phyloP scores from a whole-genome alignment of 2,329 filamentous ascomycete genomes.

The Colletotrichum incanum region DNA sequence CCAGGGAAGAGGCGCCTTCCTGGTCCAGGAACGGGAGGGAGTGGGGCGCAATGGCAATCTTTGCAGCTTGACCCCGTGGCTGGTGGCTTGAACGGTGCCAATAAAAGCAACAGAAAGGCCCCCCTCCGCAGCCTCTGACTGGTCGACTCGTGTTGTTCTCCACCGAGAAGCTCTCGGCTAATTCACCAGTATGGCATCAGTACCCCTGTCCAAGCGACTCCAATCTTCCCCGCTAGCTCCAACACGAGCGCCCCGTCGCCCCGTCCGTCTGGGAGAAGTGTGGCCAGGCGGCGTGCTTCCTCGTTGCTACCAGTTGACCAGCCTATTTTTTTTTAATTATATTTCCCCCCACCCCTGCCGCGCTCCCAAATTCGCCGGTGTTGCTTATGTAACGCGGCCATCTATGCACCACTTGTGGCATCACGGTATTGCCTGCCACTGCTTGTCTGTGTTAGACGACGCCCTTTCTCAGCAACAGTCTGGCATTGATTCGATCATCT shows the following conservation, averaged over 20 bases:
- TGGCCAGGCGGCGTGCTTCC: neutral
- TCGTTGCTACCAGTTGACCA: neutral
- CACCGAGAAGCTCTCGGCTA: slow-evolving; percentile 43
- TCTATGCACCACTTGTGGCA: no score
- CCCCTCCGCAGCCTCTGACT: slow-evolving; percentile 8
- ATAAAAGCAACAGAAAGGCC: slow-evolving; percentile 13
- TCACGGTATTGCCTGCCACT: no score
- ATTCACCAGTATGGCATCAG: slow-evolving; percentile 45
- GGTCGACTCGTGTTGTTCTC: slow-evolving; percentile 15
- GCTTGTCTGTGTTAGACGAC: neutral
- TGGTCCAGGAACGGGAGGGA: slow-evolving; percentile 25
- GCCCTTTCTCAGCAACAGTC: slow-evolving; percentile 2
- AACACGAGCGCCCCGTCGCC: slow-evolving; percentile 36
- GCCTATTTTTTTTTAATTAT: neutral
- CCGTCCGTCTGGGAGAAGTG: slow-evolving; percentile 14
- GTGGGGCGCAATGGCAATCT: slow-evolving; percentile 22
- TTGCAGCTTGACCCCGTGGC: slow-evolving; percentile 13
- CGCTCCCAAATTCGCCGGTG: neutral
- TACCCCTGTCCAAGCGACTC: slow-evolving; percentile 27
- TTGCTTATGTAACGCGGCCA: neutral
- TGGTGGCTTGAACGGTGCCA: slow-evolving; percentile 12
- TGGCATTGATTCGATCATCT: slow-evolving; percentile 16
- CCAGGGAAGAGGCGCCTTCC: slow-evolving; percentile 13
- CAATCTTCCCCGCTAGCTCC: slow-evolving; percentile 28
- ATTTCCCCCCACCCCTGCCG: no score